Conservation (phyloP, 2,329 filamentous ascomycete species). For the Capronia epimyces region DNA sequence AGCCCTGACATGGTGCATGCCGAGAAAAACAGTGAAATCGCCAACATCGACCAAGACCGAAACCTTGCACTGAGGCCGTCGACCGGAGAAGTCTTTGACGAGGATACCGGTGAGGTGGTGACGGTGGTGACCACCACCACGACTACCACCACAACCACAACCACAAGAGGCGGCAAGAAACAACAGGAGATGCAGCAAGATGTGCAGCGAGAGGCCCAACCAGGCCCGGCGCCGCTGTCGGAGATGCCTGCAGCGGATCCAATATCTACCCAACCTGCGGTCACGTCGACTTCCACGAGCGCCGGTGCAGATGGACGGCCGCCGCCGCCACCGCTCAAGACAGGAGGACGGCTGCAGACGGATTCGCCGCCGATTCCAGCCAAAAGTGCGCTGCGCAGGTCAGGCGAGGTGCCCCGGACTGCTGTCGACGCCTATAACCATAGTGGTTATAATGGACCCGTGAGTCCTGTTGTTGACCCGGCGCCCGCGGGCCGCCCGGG, state of each 20-base stretch:
- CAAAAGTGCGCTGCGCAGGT: constrained; percentile 20
- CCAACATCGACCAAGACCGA: constrained; percentile 24
- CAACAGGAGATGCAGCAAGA: constrained; percentile 25
- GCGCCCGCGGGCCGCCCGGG: constrained; percentile 12
- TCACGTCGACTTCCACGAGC: constrained; percentile 15
- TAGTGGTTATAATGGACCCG: constrained; percentile 2
- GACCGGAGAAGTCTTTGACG: constrained; percentile 28
- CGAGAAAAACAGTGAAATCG: constrained; percentile 27
- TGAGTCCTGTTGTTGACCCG: constrained; percentile 21
- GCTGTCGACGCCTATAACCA: constrained; percentile 1
- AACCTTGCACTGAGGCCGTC: constrained; percentile 26
- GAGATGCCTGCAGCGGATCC: constrained; percentile 12
- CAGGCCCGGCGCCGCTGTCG: constrained; percentile 6
- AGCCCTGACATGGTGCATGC: constrained; percentile 25
- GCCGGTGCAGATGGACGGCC: constrained; percentile 7
- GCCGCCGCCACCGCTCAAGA: neutral
- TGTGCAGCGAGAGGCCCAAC: constrained; percentile 14
- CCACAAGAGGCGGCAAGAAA: constrained; percentile 21
- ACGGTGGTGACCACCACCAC: constrained; percentile 29
- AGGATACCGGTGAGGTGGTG: constrained; percentile 28
- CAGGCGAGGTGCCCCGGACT: constrained; percentile 10
- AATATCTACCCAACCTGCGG: constrained; percentile 8
- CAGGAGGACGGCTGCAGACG: constrained; percentile 4
- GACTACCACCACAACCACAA: constrained; percentile 28
- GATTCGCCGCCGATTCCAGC: constrained; percentile 18